Base-by-base conservation (phyloP, 495 filamentous ascomycete genomes). In the Tricharina praecox region DNA sequence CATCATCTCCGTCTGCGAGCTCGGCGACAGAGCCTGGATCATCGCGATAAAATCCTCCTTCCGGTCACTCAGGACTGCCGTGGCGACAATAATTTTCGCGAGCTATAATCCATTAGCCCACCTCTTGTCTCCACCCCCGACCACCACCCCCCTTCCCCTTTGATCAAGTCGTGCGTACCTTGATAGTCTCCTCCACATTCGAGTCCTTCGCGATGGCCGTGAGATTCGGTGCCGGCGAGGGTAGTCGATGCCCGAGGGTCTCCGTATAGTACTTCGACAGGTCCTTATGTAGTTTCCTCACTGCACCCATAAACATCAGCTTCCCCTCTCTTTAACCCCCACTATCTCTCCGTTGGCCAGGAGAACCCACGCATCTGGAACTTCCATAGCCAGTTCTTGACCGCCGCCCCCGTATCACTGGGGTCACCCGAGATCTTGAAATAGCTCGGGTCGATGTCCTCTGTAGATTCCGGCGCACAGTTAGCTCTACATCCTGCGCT, bases 361-460 rank as follows among this genome's bases (percentile, higher is more conserved):
- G 21, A 26, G 13, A 16, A 46, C 52, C 11, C 33, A 54, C 52
- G 39, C 20, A 50, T 61, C 19, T 61, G 58, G 34, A 61, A 61
- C 15, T 52, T 50, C 11, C 49, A 30, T 19, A 58, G 45, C 58
- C 58, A 61, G 28, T 55, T 45, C 13, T 47, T 58, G 19, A n/a
- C n/a, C n/a, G n/a, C n/a, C n/a, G n/a, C n/a, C n/a, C 57, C 41
- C 30, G 35, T 37, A 34, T 51, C 33, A 23, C 18, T 36, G 28
- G 41, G 16, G 23, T 55, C 56, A 3, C 55, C 40, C 15, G 58
- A 48, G 4, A 51, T 44, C 45, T 45, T 53, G 42, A 61, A 61
- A 49, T 61, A 60, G 40, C 53, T 50, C n/a, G 58, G 58, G 39
- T 61, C 58, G 43, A 61, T 61, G 25, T 60, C 58, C 44, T 59